phyloP scores from a whole-genome alignment of 2,329 filamentous ascomycete genomes.

The Fusarium sp. region DNA sequence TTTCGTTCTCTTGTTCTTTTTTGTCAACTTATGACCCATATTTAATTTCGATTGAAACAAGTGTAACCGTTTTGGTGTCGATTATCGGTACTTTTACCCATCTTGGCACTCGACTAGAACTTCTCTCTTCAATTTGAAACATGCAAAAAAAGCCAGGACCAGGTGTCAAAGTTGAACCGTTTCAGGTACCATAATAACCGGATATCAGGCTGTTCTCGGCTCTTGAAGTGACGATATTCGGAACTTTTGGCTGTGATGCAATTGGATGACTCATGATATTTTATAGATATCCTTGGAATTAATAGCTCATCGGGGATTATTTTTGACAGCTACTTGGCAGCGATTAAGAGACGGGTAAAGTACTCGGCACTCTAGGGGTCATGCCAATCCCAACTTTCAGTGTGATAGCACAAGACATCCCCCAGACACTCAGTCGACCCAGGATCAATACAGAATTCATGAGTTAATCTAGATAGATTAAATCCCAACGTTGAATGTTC shows the following conservation, averaged over 20 bases:
- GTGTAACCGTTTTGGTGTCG: background rate
- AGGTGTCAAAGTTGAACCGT: slow-evolving; percentile 2
- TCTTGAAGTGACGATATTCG: background rate
- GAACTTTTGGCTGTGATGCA: background rate
- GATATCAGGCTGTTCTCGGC: slow-evolving; percentile 6
- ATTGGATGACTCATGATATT: background rate
- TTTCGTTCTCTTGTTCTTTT: background rate
- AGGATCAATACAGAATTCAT: background rate
- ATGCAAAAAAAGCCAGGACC: background rate
- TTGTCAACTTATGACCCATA: background rate
- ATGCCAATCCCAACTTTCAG: background rate
- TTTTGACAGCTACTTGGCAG: background rate
- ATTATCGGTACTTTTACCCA: slow-evolving; percentile 1
- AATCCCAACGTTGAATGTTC: background rate
- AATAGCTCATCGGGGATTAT: background rate
- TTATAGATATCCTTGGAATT: background rate
- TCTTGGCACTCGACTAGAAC: background rate
- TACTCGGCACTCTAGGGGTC: background rate
- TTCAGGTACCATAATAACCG: slow-evolving; percentile 14
- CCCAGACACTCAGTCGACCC: background rate
- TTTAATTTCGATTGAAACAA: slow-evolving; percentile 19
- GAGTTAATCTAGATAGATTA: background rate
- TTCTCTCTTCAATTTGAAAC: slow-evolving; percentile 7
- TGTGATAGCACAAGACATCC: background rate
- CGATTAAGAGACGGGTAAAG: background rate